Evolutionary conservation across 2,329 filamentous ascomycete genomes (phyloP).

Genomic region (Purpureocillium takamizusanense): DNA sequence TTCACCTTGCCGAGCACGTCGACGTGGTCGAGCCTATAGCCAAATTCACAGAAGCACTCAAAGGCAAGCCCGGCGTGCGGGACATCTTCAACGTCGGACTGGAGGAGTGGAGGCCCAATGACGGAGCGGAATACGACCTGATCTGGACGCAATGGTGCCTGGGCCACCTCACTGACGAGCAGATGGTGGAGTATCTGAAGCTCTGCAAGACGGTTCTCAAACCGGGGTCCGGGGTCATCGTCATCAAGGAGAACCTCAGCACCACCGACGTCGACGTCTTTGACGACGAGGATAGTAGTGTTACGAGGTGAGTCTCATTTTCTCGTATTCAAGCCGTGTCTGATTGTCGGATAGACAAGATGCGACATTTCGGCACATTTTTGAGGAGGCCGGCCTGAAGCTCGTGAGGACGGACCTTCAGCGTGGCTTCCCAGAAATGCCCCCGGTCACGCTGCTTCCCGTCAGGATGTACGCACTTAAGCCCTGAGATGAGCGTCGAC

Average conservation of each 20-base stretch:
- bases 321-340: not conserved
- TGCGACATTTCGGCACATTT: conserved; percentile 58
- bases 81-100: conserved; percentile 60
- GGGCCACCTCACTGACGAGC: conserved; percentile 67
- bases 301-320: conserved; percentile 47
- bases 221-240: conserved; percentile 11
- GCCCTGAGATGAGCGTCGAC: not conserved
- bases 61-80: conserved; percentile 43
- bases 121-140: conserved; percentile 53
- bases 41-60: conserved; percentile 62
- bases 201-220: conserved; percentile 37
- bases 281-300: conserved; percentile 63
- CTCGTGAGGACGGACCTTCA: conserved; percentile 54
- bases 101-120: conserved; percentile 49
- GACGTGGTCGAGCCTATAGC: conserved; percentile 76
- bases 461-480: not conserved
- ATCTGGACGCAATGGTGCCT: conserved; percentile 86
- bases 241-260: conserved; percentile 55
- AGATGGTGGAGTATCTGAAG: conserved; percentile 57
- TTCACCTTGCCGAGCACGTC: conserved; percentile 53
- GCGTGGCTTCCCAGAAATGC: not conserved
- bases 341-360: conserved; percentile 43
- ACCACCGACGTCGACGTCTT: conserved; percentile 42
- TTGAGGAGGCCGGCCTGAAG: conserved; percentile 56
- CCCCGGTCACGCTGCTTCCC: not conserved